Evolutionary conservation across 164 flowering plant species (phyloP), one percentile per base, ranked within the genome.

Genomic region (Saururus chinensis): DNA sequence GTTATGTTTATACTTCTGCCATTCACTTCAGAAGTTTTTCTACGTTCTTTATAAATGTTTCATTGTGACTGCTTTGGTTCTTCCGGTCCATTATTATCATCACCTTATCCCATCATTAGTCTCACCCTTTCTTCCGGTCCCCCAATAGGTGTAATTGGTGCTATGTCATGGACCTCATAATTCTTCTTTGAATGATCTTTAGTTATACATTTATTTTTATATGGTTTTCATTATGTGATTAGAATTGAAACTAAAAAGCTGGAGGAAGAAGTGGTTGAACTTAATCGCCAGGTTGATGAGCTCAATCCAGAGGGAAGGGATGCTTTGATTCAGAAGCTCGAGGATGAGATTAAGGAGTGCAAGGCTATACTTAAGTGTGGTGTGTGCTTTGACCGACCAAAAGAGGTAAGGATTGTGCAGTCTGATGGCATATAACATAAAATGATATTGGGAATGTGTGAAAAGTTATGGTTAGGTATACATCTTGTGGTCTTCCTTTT

Each of bases 361-460:
- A 93, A 88, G 70, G 71, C 86, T 19, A 82, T 93, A 61, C 85
- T 93, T 56, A 88, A 90, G 73, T 93, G 99, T 41, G 84, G 93
- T 56, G 92, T 93, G 51, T 93, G 98, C 68, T 82, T 74, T 58
- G 97, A 93, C 73, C 79, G 96, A 51, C 95, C 97, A 55, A 93
- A 93, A 71, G 98, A 92, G 92, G 98, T 92, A 66, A 23, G 57
- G 21, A 53, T 52, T 12, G 17, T 45, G 49, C 49, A 45, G 17
- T 45, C 49, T 17, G 2, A 8, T 45, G 17, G 7, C 17, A 10
- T 42, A 40, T 40, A 40, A 6, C 8, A 6, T 40, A 40, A 40
- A 8, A 41, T 41, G 45, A 13, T 9, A 9, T 41, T 41, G 45
- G 13, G 16, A 52, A 21, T 52, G 13, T 21, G 19, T 7, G 19